phyloP scores from a whole-genome alignment of 179 eudicot species.

The Patellifolia procumbens region DNA sequence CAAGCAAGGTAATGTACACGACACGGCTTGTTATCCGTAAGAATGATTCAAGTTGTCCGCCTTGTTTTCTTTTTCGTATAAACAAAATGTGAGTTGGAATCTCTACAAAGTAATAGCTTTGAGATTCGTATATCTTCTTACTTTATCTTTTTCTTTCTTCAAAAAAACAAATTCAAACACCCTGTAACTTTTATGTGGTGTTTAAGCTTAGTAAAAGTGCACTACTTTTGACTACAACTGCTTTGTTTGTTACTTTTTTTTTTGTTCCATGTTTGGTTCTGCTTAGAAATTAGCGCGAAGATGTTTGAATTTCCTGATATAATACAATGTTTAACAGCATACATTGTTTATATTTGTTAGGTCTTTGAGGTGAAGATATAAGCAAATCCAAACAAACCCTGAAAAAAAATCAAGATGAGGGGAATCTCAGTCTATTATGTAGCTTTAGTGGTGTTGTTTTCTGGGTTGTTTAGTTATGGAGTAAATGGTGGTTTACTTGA shows the following conservation, averaged over 20 bases:
- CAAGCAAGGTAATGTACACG: slow-evolving; percentile 6
- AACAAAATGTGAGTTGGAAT: slow-evolving; percentile 9
- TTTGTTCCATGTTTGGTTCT: not conserved
- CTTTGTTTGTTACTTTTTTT: slow-evolving; percentile 7
- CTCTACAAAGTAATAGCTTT: slow-evolving; percentile 6
- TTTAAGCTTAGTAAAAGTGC: not conserved
- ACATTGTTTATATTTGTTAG: slow-evolving; percentile 26
- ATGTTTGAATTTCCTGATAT: slow-evolving; percentile 17
- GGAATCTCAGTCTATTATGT: slow-evolving; percentile 17
- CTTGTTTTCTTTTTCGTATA: too few species aligned
- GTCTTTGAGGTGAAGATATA: slow-evolving; percentile 16
- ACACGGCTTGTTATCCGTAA: too few species aligned
- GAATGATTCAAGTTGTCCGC: too few species aligned
- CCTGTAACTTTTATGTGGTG: slow-evolving; percentile 7
- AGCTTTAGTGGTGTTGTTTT: slow-evolving; percentile 24
- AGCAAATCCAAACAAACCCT: slow-evolving; percentile 10
- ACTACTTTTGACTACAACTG: slow-evolving; percentile 24
- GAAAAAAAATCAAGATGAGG: slow-evolving; percentile 26
- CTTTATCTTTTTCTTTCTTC: slow-evolving; percentile 2
- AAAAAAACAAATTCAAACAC: slow-evolving; percentile 16
- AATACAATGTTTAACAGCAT: not conserved
- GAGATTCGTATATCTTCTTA: slow-evolving; percentile 25
- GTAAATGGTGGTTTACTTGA: slow-evolving; percentile 36
- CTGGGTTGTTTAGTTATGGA: slow-evolving; percentile 15
- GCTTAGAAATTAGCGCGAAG: slow-evolving; percentile 19